Conservation (phyloP, 176 grass and related monocot species). For the Oryza rufipogon region DNA sequence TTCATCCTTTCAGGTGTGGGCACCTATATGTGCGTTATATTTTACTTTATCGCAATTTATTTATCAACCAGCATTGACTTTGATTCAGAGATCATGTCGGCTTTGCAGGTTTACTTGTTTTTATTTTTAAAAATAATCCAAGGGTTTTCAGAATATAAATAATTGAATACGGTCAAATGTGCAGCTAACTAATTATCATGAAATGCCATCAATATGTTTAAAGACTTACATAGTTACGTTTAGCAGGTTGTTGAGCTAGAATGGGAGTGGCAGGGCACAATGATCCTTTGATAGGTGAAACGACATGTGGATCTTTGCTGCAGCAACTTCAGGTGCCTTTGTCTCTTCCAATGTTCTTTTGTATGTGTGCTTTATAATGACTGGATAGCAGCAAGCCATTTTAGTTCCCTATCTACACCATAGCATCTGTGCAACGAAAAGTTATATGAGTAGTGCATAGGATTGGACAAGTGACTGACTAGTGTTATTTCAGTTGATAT, state of each 20-base stretch:
- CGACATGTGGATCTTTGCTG: conserved; percentile 83
- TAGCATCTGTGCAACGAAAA: not conserved
- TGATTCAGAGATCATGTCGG: not conserved
- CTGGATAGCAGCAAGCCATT: conserved; percentile 19
- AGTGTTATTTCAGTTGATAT: conserved; percentile 76
- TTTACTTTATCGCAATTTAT: not conserved
- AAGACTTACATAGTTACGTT: not conserved
- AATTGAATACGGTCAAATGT: conserved; percentile 15
- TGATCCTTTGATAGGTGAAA: conserved; percentile 74
- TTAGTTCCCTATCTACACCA: conserved; percentile 21
- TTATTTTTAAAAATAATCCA: not conserved
- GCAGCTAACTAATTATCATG: not conserved
- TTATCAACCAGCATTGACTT: not conserved
- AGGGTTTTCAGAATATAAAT: not conserved
- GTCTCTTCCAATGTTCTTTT: not conserved
- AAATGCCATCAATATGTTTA: not conserved
- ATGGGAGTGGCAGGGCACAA: conserved; percentile 70
- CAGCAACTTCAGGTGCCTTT: conserved; percentile 79
- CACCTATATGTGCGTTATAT: not conserved
- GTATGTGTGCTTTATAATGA: conserved; percentile 6
- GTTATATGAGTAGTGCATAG: not conserved
- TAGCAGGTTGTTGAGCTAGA: conserved; percentile 54
- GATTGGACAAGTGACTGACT: conserved; percentile 16
- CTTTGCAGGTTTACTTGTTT: conserved; percentile 16
- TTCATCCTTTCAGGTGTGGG: not conserved